Evolutionary conservation across 352 stramenopile species (phyloP).

Genomic region (Phytophthora tentaculata): DNA sequence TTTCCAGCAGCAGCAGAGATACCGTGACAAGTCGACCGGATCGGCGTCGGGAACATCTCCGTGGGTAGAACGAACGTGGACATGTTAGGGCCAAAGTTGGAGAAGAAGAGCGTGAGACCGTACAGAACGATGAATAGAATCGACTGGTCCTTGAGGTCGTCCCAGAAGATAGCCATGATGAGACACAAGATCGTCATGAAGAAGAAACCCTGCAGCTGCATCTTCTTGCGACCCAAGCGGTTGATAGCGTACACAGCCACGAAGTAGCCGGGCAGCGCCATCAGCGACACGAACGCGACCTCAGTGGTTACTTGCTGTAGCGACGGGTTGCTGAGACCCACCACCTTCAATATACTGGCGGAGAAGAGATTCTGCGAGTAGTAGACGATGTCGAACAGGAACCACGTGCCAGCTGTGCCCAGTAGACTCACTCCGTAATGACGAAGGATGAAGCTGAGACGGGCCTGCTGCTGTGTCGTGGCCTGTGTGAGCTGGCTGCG

Average conservation of each 20-base stretch:
- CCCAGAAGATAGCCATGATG: slow-evolving; percentile 62
- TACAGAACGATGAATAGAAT: slow-evolving; percentile 83
- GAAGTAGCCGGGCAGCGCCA: slow-evolving; percentile 85
- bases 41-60: slow-evolving; percentile 87
- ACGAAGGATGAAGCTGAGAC: slow-evolving; percentile 48
- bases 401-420: slow-evolving; percentile 78
- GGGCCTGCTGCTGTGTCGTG: slow-evolving; percentile 12
- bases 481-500: slow-evolving; percentile 17
- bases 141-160: slow-evolving; percentile 50
- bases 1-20: slow-evolving; percentile 91
- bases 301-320: slow-evolving; percentile 64
- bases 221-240: slow-evolving; percentile 64
- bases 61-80: slow-evolving; percentile 91
- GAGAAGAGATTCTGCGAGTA: slow-evolving; percentile 83
- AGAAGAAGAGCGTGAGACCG: slow-evolving; percentile 79
- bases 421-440: slow-evolving; percentile 60
- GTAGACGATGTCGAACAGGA: slow-evolving; percentile 88
- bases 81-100: slow-evolving; percentile 88
- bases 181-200: slow-evolving; percentile 74
- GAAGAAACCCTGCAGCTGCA: slow-evolving; percentile 79
- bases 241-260: slow-evolving; percentile 79
- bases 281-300: slow-evolving; percentile 67
- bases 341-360: slow-evolving; percentile 65
- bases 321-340: slow-evolving; percentile 52
- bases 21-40: slow-evolving; percentile 89